A percentile compares a stretch with the other conserved stretches of the same genome.
phyloP scores from a whole-genome alignment of 1,284 basidiomycete species.

The Sanghuangporus baumii region DNA sequence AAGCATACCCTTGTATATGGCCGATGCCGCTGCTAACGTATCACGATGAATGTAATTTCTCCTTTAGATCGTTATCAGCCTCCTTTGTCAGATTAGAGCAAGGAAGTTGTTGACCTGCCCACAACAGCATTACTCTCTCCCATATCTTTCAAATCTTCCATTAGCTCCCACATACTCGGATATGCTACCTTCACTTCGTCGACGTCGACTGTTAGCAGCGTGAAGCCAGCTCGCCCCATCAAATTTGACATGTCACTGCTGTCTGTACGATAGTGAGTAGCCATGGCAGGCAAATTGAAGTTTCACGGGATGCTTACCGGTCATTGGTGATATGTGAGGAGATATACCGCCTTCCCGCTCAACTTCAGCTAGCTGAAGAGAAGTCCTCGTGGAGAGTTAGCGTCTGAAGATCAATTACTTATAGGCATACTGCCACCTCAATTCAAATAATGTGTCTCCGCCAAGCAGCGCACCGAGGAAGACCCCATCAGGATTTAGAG shows the following conservation, averaged over 20 bases:
- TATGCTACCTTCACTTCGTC: conserved; percentile 92
- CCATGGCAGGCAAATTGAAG: neutral
- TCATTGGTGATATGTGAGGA: conserved; percentile 95
- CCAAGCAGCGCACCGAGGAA: conserved; percentile 95
- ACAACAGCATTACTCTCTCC: conserved; percentile 93
- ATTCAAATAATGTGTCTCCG: conserved; percentile 94
- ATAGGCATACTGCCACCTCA: conserved; percentile 48
- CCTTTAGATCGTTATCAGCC: conserved; percentile 30
- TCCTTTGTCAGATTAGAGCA: neutral
- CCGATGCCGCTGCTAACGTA: conserved; percentile 84
- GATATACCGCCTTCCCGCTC: conserved; percentile 96
- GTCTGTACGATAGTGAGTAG: conserved; percentile 42
- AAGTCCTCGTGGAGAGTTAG: conserved; percentile 40
- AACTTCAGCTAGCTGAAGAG: conserved; percentile 90
- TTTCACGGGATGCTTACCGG: conserved; percentile 47
- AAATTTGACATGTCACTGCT: conserved; percentile 89
- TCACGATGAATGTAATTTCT: conserved; percentile 75
- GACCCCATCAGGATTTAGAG: conserved; percentile 87
- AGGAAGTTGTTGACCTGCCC: conserved; percentile 49
- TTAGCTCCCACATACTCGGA: conserved; percentile 94
- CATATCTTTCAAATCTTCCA: conserved; percentile 93
- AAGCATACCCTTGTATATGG: conserved; percentile 82
- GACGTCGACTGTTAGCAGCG: conserved; percentile 89
- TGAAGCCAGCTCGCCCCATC: conserved; percentile 90
- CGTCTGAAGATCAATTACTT: neutral